Base-by-base conservation (phyloP, 495 filamentous ascomycete species). In the Penicillium flavigenum region DNA sequence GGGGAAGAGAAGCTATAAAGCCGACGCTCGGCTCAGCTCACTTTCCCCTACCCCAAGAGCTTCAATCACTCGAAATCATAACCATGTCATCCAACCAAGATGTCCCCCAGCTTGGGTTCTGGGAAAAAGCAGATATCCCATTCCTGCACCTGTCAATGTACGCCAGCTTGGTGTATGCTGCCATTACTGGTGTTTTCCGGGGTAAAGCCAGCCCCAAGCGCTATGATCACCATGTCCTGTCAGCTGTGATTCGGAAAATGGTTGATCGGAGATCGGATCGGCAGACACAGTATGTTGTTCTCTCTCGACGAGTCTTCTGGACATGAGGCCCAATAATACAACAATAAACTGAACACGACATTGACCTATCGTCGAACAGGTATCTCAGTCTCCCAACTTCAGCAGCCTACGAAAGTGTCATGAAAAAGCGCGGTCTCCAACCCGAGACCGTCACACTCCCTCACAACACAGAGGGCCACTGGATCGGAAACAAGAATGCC, bases 401-500 rank as follows among this genome's bases (percentile, higher is more conserved):
- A 43, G 70, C 73, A 10, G 63, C 62, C 1, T 88, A 88, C 57
- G 55, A 70, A 14, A 47, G 61, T 4, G 70, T 72, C 44, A 76
- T 77, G 57, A 78, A 82, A 52, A 61, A 72, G 42, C 61, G 74
- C 39, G 69, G 72, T 41, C 70, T 85, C 36, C 57, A 74, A 10
- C 79, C 82, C 0, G 75, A 81, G 29, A 75, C 65, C 20, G 72
- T 82, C 19, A 61, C 75, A 4, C 74, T 87, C 6, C 65, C 74
- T 8, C 72, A 81, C 41, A 81, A 78, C 36, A 75, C 77, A 12
- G 69, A 72, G 50, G 83, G 79, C 24, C 80, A 82, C 59, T 88
- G 86, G 85, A 64, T 87, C 8, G 86, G 86, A 5, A 71, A 76
- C 36, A 74, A 77, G 47, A 70, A 73, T 36, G 83, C 84, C 8